Evolutionary conservation across 2,329 filamentous ascomycete species (phyloP), one percentile per base, ranked within the genome.

Genomic region (Aspergillus fructus): DNA sequence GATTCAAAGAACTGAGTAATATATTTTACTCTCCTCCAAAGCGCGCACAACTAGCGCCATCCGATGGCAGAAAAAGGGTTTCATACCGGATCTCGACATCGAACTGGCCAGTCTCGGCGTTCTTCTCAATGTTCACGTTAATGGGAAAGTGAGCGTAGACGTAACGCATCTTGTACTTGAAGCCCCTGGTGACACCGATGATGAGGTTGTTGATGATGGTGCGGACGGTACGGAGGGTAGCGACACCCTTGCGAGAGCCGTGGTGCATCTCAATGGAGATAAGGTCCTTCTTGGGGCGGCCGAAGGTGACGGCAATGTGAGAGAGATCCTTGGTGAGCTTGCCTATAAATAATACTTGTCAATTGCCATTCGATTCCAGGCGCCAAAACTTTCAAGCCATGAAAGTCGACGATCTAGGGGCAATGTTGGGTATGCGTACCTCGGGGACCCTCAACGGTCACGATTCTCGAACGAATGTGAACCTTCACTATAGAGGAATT

Each of bases 151-250:
- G 94, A 79, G 94, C 94, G 81, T 99, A 99, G 82, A 99, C 94
- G 85, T 99, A 99, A 76, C 96, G 91, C 93, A 99, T 97, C 91
- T 99, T 99, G 90, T 99, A 99, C 85, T 96, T 96, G 91, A 89
- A 99, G 71, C 94, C 94, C 86, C 93, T 96, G 79, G 94, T 99
- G 70, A 99, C 94, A 81, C 94, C 94, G 74, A 93, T 88, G 81
- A 99, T 90, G 83, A 99, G 80, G 89, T 99, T 99, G 87, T 96
- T 91, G 86, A 99, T 96, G 82, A 97, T 81, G 68, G 93, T 93
- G 77, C 92, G 91, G 83, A 99, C 94, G 75, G 94, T 99, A 75
- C 94, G 92, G 81, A 99, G 92, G 71, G 93, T 91, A 76, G 94
- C 94, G 77, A 99, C 90, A 79, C 91, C 93, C 89, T 99, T 99